Evolutionary conservation across 2,329 filamentous ascomycete species (phyloP).

Genomic region (Elsinoe fawcettii): DNA sequence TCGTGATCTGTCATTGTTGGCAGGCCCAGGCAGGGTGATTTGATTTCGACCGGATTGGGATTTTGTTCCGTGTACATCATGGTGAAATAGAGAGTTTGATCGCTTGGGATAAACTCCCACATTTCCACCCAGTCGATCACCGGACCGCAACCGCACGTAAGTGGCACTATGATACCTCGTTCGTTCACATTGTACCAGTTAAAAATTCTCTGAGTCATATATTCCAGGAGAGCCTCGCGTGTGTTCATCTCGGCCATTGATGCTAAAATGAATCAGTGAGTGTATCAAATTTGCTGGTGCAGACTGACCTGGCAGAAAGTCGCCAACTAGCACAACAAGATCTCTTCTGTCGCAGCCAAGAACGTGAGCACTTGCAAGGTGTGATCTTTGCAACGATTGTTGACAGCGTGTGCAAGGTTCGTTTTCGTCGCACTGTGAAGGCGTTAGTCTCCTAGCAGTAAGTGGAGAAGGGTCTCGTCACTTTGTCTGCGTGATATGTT

Average conservation of each 20-base stretch:
- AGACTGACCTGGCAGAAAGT: conserved; percentile 4
- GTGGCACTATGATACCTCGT: not conserved
- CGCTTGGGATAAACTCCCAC: conserved; percentile 40
- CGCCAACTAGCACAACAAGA: not conserved
- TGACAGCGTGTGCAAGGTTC: not conserved
- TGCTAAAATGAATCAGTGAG: not conserved
- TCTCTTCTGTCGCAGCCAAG: conserved; percentile 7
- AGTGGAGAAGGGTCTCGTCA: not conserved
- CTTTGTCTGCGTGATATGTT: not conserved
- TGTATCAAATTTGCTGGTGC: not conserved
- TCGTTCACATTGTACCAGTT: not conserved
- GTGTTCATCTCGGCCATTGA: conserved; percentile 1
- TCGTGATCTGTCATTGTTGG: conserved; percentile 38
- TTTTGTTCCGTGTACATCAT: conserved; percentile 21
- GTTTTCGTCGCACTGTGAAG: not conserved
- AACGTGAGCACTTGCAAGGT: not conserved
- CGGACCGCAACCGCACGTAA: conserved; percentile 32
- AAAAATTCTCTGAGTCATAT: not conserved
- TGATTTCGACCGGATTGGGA: conserved; percentile 27
- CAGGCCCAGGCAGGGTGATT: conserved; percentile 41
- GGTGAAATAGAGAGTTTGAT: conserved; percentile 33
- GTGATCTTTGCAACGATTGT: not conserved
- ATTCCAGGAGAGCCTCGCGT: not conserved
- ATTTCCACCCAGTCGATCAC: conserved; percentile 36
- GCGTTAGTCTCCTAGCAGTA: not conserved